These are phyloP conservation scores for Yueomyces sinensis DNA, from an alignment of 805 yeast genomes.

Conservation along the genomic window DNA sequence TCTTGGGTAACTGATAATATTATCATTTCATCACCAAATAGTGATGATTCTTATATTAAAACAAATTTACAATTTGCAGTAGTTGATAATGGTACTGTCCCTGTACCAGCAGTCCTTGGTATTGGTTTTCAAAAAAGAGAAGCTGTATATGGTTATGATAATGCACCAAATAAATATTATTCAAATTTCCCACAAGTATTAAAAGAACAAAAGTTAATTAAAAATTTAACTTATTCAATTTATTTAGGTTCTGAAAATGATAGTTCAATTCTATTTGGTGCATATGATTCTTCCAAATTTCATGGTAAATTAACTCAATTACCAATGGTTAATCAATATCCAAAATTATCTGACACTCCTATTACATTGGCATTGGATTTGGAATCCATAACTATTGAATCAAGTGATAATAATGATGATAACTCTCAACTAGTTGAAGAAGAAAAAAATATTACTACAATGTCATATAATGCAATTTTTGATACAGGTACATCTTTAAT, in stretches of 20 bases:
- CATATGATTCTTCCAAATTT: slow-evolving; percentile 42
- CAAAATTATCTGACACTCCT: slow-evolving; percentile 10
- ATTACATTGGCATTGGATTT: slow-evolving; percentile 38
- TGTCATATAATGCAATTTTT: slow-evolving; percentile 26
- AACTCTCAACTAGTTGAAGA: not conserved
- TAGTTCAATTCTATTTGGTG: slow-evolving; percentile 53
- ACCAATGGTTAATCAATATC: slow-evolving; percentile 34
- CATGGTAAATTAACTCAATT: slow-evolving; percentile 34
- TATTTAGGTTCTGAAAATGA: slow-evolving; percentile 31
- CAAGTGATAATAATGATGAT: not conserved
- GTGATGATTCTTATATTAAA: slow-evolving; percentile 30
- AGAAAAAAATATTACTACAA: not conserved
- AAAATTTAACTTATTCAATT: slow-evolving; percentile 42
- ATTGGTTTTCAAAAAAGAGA: slow-evolving; percentile 56
- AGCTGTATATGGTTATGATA: slow-evolving; percentile 21
- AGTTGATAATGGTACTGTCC: slow-evolving; percentile 43
- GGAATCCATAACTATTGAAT: slow-evolving; percentile 7
- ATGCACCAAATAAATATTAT: slow-evolving; percentile 26
- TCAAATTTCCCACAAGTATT: slow-evolving; percentile 50
- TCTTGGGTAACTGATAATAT: slow-evolving; percentile 52
- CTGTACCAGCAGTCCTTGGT: slow-evolving; percentile 48
- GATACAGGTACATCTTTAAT: slow-evolving; percentile 50
- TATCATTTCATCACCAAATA: slow-evolving; percentile 14
- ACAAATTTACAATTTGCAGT: slow-evolving; percentile 47
- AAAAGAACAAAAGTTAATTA: slow-evolving; percentile 37